These are phyloP conservation scores for Apium graveolens DNA, from an alignment of 129 eudicot genomes.

Conservation along the genomic window DNA sequence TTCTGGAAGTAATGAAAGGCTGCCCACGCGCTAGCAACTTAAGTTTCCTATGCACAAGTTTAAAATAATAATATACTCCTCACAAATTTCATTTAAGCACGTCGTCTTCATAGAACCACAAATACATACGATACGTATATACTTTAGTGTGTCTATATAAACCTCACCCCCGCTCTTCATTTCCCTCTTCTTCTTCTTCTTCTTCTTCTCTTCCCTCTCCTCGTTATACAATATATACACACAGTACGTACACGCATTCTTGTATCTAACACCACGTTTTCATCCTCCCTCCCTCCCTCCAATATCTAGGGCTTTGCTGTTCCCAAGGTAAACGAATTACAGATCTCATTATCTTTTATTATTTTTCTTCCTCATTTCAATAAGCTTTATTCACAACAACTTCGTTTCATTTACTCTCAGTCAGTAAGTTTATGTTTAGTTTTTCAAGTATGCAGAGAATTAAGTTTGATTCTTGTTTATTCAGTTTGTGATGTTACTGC, in stretches of 20 bases:
- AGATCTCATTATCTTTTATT: neutral
- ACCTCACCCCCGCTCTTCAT: neutral
- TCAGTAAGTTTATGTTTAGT: too few species aligned
- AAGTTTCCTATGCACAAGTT: too few species aligned
- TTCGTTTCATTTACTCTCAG: too few species aligned
- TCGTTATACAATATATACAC: neutral
- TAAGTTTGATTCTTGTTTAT: neutral
- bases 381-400: too few species aligned
- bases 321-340: neutral
- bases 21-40: neutral
- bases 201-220: neutral
- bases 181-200: neutral
- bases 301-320: constrained; percentile 14
- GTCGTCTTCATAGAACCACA: neutral
- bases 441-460: too few species aligned
- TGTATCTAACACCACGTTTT: neutral
- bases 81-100: neutral
- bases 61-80: too few species aligned
- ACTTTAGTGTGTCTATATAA: neutral
- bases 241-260: neutral
- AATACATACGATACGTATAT: neutral
- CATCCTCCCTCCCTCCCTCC: constrained; percentile 13
- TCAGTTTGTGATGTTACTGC: too few species aligned
- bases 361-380: too few species aligned
- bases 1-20: neutral